Conservation (phyloP, 306 rosid species). For the Lagenaria siceraria region DNA sequence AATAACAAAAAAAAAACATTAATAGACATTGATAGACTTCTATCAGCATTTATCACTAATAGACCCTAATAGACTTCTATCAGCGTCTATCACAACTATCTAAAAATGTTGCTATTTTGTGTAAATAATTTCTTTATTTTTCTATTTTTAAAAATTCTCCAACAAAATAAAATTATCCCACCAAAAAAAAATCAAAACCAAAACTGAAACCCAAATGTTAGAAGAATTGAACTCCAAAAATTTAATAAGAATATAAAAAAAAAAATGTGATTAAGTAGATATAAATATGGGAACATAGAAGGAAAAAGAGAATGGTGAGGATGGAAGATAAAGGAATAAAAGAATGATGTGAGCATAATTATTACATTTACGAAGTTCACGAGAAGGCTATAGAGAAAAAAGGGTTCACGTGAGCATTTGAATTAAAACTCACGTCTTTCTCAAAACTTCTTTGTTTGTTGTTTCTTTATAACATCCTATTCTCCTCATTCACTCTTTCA, state of each 20-base stretch:
- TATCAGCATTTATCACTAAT: too few relatives aligned
- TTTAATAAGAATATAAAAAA: not conserved
- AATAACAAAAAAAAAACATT: too few relatives aligned
- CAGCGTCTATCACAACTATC: too few relatives aligned
- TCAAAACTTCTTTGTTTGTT: not conserved
- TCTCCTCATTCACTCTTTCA: not conserved
- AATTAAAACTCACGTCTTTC: not conserved
- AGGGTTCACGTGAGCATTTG: constrained; percentile 1
- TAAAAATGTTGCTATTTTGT: too few relatives aligned
- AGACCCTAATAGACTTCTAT: too few relatives aligned
- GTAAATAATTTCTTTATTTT: too few relatives aligned
- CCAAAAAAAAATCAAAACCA: too few relatives aligned
- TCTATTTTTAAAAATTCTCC: too few relatives aligned
- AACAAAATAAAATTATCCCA: too few relatives aligned
- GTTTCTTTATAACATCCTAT: not conserved
- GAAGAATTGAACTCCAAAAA: not conserved
- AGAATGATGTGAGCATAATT: not conserved
- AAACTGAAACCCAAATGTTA: not conserved
- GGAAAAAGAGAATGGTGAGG: not conserved
- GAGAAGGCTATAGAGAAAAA: not conserved
- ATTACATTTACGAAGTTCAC: constrained; percentile 3
- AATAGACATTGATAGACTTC: too few relatives aligned
- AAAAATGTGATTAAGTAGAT: not conserved
- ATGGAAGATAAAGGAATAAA: not conserved
- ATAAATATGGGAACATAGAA: not conserved